Percentiles rank a stretch among this genome's conserved stretches.
Conservation (phyloP, 2,329 filamentous ascomycete genomes). For the Pyrenophora tritici-repentis region DNA sequence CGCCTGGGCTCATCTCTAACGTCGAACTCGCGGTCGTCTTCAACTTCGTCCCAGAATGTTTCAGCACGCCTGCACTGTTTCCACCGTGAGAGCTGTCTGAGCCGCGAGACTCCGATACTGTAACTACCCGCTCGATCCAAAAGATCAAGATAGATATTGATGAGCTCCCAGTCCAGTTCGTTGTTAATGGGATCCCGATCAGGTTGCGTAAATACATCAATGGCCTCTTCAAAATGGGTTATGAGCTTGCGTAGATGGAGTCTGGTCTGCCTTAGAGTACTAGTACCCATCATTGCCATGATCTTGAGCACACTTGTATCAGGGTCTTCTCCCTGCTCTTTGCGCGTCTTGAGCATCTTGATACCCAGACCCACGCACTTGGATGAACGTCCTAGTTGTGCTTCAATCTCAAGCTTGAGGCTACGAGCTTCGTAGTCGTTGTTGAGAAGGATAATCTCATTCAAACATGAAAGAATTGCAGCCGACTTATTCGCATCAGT, state of each 20-base stretch:
- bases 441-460: conserved; percentile 59
- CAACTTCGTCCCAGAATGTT: conserved; percentile 73
- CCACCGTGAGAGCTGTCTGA: conserved; percentile 80
- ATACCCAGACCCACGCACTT: conserved; percentile 52
- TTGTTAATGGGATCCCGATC: conserved; percentile 50
- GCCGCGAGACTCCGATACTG: conserved; percentile 67
- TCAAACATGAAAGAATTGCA: conserved; percentile 39
- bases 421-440: conserved; percentile 59
- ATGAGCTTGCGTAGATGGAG: conserved; percentile 55
- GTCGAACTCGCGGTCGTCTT: conserved; percentile 92
- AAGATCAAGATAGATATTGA: conserved; percentile 84
- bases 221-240: conserved; percentile 58
- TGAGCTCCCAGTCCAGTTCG: conserved; percentile 74
- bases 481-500: conserved; percentile 35
- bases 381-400: conserved; percentile 49
- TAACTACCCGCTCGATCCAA: conserved; percentile 69
- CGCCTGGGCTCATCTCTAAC: conserved; percentile 70
- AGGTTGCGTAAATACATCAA: conserved; percentile 53
- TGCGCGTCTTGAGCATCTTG: conserved; percentile 58
- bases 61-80: conserved; percentile 77
- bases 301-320: conserved; percentile 60
- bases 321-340: conserved; percentile 45
- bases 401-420: conserved; percentile 61
- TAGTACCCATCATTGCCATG: conserved; percentile 62
- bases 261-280: conserved; percentile 53